A percentile compares a stretch with the other conserved stretches of the same genome.
Conservation (phyloP, 352 stramenopile genomes). For the Blastocystis hominis region DNA sequence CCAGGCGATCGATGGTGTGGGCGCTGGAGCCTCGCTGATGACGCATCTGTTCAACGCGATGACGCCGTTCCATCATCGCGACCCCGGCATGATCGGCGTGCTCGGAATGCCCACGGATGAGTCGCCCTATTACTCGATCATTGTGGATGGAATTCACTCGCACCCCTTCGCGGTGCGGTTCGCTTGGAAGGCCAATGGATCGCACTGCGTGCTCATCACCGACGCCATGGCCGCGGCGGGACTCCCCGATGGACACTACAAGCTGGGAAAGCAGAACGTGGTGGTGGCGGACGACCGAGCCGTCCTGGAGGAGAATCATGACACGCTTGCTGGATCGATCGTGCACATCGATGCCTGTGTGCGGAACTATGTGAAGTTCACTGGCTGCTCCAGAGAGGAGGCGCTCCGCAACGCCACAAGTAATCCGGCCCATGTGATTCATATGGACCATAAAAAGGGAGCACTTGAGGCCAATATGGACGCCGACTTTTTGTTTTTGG, state of each 20-base stretch:
- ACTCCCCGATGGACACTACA: conserved; percentile 67
- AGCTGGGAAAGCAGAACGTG: conserved; percentile 70
- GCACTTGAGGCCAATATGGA: conserved; percentile 69
- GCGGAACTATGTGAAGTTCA: conserved; percentile 71
- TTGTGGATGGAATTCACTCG: conserved; percentile 76
- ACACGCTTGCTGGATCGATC: conserved; percentile 74
- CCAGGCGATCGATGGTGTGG: conserved; percentile 68
- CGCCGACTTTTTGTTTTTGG: conserved; percentile 74
- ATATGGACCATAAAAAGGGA: conserved; percentile 67
- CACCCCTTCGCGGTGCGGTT: conserved; percentile 72
- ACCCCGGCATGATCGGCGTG: conserved; percentile 76
- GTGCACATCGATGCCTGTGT: conserved; percentile 74
- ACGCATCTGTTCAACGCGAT: conserved; percentile 84
- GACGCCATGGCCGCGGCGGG: conserved; percentile 75
- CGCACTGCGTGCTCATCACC: conserved; percentile 72
- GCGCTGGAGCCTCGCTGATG: conserved; percentile 70
- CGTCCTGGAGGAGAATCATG: conserved; percentile 66
- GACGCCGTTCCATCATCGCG: conserved; percentile 76
- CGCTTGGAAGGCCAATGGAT: conserved; percentile 71
- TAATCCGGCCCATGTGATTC: conserved; percentile 70
- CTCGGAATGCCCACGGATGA: conserved; percentile 64
- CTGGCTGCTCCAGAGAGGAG: conserved; percentile 70
- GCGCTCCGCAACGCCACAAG: conserved; percentile 70
- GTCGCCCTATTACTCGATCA: conserved; percentile 71
- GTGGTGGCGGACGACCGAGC: conserved; percentile 62